Evolutionary conservation across 2,329 filamentous ascomycete species (phyloP).

Genomic region (Fusarium hostae): DNA sequence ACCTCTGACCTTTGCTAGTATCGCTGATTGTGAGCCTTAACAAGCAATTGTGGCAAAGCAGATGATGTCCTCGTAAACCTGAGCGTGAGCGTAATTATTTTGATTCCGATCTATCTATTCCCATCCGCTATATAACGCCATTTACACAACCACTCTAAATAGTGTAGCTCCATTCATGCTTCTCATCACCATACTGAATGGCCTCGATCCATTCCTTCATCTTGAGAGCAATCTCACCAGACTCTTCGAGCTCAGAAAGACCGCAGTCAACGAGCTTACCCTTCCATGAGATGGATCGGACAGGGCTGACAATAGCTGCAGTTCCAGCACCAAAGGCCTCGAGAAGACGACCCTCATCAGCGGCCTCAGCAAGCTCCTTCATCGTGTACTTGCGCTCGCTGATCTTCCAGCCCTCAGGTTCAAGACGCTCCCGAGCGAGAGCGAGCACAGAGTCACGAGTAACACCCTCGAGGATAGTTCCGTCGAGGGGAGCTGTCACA

Average conservation of each 20-base stretch:
- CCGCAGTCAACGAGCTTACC: constrained; percentile 85
- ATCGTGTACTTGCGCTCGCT: constrained; percentile 93
- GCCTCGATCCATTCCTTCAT: constrained; percentile 98
- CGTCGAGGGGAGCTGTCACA: constrained; percentile 93
- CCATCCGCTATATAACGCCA: constrained; percentile 30
- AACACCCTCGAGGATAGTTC: constrained; percentile 95
- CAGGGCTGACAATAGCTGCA: constrained; percentile 91
- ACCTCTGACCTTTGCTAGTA: constrained; percentile 4
- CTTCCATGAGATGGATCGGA: constrained; percentile 90
- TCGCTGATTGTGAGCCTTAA: constrained; percentile 26
- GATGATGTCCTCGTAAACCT: not conserved
- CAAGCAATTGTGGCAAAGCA: constrained; percentile 31
- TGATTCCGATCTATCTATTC: constrained; percentile 30
- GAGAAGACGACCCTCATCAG: constrained; percentile 84
- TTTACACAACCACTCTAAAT: constrained; percentile 24
- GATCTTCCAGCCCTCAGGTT: constrained; percentile 87
- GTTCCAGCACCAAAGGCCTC: constrained; percentile 96
- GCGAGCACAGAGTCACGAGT: constrained; percentile 91
- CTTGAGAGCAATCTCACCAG: constrained; percentile 82
- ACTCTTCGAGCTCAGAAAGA: constrained; percentile 82
- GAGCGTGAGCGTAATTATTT: constrained; percentile 28
- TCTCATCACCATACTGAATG: constrained; percentile 94
- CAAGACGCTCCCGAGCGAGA: constrained; percentile 85
- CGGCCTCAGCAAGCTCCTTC: constrained; percentile 82
- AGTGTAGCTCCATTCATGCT: constrained; percentile 87